phyloP scores from a whole-genome alignment of 2,329 filamentous ascomycete species.

The Neophaeococcomyces aloes region DNA sequence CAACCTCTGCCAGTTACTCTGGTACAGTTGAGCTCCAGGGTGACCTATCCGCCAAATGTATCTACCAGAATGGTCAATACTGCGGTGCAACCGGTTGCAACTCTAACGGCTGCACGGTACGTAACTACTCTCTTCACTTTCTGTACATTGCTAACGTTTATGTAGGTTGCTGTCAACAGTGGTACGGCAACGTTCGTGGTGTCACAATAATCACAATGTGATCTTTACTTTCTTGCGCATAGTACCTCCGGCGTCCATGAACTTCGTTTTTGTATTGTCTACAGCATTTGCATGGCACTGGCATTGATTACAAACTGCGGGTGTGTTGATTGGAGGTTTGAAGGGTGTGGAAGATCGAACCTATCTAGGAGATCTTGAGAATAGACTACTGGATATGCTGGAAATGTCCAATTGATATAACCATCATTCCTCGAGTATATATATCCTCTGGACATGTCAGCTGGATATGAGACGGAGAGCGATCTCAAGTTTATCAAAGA shows the following conservation, averaged over 20 bases:
- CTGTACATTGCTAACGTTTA: constrained; percentile 10
- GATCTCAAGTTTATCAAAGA: no score
- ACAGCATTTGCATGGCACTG: constrained; percentile 1
- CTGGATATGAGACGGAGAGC: no score
- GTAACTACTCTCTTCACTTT: constrained; percentile 29
- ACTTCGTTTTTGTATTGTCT: constrained; percentile 2
- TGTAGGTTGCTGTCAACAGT: constrained; percentile 39
- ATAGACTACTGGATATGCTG: constrained; percentile 3
- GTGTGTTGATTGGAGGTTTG: neutral
- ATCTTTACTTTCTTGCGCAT: constrained; percentile 15
- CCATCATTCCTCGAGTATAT: no score
- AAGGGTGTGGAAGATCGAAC: neutral
- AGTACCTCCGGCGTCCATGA: constrained; percentile 3
- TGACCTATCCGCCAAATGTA: constrained; percentile 53
- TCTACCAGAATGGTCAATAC: constrained; percentile 55
- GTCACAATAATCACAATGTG: constrained; percentile 21
- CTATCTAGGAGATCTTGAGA: neutral
- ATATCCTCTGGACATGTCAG: no score
- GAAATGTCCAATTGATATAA: neutral
- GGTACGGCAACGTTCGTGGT: constrained; percentile 43
- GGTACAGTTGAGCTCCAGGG: constrained; percentile 71
- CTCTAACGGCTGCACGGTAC: constrained; percentile 68
- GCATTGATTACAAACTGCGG: neutral
- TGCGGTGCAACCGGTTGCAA: constrained; percentile 41
- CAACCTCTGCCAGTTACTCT: constrained; percentile 57